Evolutionary conservation across 139 green algal species (phyloP).

Genomic region (Nannochloris sp.): DNA sequence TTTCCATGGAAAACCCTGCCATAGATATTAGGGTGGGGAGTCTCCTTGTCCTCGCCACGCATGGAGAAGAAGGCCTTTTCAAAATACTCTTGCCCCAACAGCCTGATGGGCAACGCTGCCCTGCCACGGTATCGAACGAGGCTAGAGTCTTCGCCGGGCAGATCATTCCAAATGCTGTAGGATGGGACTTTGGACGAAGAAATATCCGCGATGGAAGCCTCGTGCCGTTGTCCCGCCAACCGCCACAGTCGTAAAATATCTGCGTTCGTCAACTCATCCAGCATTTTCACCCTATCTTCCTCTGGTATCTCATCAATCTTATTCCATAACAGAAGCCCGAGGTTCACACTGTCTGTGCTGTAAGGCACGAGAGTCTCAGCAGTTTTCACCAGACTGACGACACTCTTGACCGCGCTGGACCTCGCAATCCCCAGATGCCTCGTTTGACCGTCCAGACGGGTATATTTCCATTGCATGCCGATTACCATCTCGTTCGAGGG

Average conservation of each 20-base stretch:
- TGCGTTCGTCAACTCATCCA: conserved; percentile 4
- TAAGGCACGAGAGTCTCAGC: conserved; percentile 20
- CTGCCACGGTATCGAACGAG: conserved; percentile 18
- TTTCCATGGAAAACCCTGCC: conserved; percentile 2
- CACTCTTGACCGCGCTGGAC: neutral
- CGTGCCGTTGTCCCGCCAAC: conserved; percentile 17
- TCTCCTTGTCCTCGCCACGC: neutral
- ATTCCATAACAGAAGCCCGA: conserved; percentile 23
- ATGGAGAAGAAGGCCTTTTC: neutral
- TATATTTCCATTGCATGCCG: neutral
- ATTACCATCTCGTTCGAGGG: neutral
- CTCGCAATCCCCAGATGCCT: neutral
- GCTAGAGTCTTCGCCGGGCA: conserved; percentile 6
- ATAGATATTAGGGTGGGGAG: neutral
- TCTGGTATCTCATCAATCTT: neutral
- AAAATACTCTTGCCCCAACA: conserved; percentile 7
- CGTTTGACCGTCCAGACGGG: neutral
- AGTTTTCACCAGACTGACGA: conserved; percentile 8
- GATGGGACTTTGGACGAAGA: conserved; percentile 10
- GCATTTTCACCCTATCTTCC: neutral
- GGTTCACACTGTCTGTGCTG: conserved; percentile 8
- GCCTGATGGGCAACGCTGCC: conserved; percentile 15
- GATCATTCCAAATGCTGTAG: conserved; percentile 23
- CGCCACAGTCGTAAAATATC: conserved; percentile 27
- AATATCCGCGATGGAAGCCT: conserved; percentile 2